Evolutionary conservation across 805 yeast species (phyloP).

Genomic region (Lachancea thermotolerans): DNA sequence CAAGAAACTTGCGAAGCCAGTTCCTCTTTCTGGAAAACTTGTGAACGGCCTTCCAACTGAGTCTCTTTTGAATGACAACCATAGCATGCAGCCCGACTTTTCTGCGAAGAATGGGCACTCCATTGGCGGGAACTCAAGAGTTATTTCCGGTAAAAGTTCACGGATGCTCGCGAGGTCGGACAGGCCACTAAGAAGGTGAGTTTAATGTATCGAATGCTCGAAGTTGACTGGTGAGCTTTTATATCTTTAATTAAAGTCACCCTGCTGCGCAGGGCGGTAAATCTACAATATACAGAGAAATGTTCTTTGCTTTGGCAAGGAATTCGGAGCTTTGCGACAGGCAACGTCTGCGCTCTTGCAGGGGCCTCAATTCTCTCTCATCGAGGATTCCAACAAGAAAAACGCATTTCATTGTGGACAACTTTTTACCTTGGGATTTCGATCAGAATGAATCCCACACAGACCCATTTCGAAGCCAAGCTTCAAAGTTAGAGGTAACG

Average conservation of each 20-base stretch:
- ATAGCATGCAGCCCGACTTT: not conserved
- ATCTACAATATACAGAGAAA: no score
- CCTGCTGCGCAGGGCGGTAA: not conserved
- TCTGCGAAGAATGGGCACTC: not conserved
- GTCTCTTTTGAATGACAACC: not conserved
- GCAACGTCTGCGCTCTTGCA: no score
- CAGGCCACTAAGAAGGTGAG: constrained; percentile 1
- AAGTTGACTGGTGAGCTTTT: not conserved
- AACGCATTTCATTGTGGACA: no score
- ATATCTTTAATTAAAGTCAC: not conserved
- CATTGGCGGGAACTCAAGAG: not conserved
- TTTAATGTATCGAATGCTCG: not conserved
- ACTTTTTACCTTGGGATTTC: no score
- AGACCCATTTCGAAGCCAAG: no score
- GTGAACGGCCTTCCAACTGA: constrained; percentile 31
- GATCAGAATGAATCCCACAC: no score
- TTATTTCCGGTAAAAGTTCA: constrained; percentile 4
- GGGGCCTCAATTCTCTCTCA: no score
- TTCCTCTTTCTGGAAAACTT: constrained; percentile 27
- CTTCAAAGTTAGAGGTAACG: no score
- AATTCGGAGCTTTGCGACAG: not conserved
- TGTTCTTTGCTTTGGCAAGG: not conserved
- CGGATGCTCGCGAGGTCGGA: constrained; percentile 7
- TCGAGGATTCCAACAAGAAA: no score
- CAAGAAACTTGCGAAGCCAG: constrained; percentile 16